phyloP scores from a whole-genome alignment of 1,284 basidiomycete species.

The Stereum hirsutum region DNA sequence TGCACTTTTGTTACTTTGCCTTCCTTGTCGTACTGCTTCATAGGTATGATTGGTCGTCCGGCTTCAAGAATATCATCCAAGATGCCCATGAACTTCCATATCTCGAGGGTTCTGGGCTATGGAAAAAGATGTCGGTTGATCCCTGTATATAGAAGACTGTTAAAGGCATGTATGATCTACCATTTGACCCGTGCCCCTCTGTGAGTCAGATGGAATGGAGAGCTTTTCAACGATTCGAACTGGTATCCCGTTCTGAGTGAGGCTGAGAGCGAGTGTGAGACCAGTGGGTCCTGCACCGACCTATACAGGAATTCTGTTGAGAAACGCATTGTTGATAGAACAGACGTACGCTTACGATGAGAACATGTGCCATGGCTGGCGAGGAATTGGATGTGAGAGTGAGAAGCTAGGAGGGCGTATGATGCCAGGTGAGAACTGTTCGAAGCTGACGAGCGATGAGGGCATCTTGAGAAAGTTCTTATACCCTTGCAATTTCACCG shows the following conservation, averaged over 20 bases:
- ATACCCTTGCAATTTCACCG: too few species aligned
- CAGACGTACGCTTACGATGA: too few species aligned
- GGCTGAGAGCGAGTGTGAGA: constrained; percentile 15
- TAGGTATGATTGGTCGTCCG: not conserved
- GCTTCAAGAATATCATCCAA: constrained; percentile 12
- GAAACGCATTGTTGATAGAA: too few species aligned
- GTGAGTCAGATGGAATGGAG: constrained; percentile 9
- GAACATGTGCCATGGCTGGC: too few species aligned
- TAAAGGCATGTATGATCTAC: constrained; percentile 10
- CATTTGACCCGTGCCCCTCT: constrained; percentile 21
- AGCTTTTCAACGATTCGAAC: constrained; percentile 29
- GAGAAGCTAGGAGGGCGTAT: too few species aligned
- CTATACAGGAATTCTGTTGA: too few species aligned
- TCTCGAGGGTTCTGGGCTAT: constrained; percentile 21
- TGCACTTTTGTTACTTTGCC: not conserved
- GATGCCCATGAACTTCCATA: constrained; percentile 17
- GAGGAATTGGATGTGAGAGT: too few species aligned
- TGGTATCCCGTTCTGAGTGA: constrained; percentile 16
- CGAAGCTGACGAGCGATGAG: too few species aligned
- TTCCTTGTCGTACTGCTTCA: constrained; percentile 12
- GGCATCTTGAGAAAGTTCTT: too few species aligned
- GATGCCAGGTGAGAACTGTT: too few species aligned
- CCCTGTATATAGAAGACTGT: not conserved
- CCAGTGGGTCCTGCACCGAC: constrained; percentile 19
- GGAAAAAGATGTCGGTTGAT: too few species aligned